A percentile compares a stretch with the other conserved stretches of the same genome.
phyloP scores from a whole-genome alignment of 192 early-diverging fungal genomes.

The Rhizophlyctis rosea region DNA sequence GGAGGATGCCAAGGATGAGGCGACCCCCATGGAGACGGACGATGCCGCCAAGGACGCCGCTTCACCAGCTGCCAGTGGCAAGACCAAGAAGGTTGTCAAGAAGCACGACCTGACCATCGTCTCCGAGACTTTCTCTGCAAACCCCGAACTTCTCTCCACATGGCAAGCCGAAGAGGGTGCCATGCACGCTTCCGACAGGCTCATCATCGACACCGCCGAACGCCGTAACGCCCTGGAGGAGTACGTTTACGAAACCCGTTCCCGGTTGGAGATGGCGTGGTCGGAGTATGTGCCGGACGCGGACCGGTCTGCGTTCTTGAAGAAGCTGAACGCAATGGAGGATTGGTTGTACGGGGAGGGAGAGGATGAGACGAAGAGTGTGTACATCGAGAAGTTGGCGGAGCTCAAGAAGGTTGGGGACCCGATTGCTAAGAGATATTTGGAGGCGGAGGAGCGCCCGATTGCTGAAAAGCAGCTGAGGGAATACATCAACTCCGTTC shows the following conservation, averaged over 20 bases:
- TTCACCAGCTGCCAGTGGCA: constrained; percentile 58
- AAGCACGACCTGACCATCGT: constrained; percentile 78
- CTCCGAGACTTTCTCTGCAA: constrained; percentile 58
- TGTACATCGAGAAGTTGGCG: constrained; percentile 78
- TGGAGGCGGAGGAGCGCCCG: constrained; percentile 82
- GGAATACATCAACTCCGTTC: constrained; percentile 70
- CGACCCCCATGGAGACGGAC: constrained; percentile 30
- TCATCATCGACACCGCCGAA: constrained; percentile 90
- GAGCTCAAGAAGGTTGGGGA: constrained; percentile 77
- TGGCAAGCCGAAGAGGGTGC: constrained; percentile 78
- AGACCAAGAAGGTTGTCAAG: constrained; percentile 90
- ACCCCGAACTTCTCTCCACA: constrained; percentile 53
- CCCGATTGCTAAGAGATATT: constrained; percentile 75
- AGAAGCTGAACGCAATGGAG: constrained; percentile 74
- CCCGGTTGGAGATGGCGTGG: constrained; percentile 78
- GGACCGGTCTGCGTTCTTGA: constrained; percentile 67
- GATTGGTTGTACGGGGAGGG: constrained; percentile 99
- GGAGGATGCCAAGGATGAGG: constrained; percentile 55
- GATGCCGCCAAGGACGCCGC: constrained; percentile 12
- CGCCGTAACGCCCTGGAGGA: constrained; percentile 95
- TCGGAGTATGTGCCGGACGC: constrained; percentile 69
- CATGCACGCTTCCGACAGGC: constrained; percentile 80
- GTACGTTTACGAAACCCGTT: constrained; percentile 94
- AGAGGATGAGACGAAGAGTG: constrained; percentile 86
- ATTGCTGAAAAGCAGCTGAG: constrained; percentile 78